Evolutionary conservation across 805 yeast species (phyloP).

Genomic region (Kuraishia piskuri): DNA sequence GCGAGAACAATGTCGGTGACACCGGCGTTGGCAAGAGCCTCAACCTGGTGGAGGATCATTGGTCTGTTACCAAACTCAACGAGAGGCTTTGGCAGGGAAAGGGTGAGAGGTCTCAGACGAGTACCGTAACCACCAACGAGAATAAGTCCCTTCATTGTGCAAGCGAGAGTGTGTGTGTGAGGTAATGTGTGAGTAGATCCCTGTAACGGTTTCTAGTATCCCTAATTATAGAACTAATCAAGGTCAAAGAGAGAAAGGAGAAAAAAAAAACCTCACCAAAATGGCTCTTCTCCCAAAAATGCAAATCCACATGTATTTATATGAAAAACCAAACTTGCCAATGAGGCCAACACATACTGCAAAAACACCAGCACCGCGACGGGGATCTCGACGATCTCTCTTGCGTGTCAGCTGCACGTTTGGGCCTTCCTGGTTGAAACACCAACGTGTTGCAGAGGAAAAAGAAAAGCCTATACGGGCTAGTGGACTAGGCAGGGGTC

Average conservation of each 20-base stretch:
- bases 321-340: not conserved
- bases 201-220: not conserved
- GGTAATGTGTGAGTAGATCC: not conserved
- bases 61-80: constrained; percentile 99
- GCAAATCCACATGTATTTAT: not conserved
- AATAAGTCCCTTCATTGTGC: constrained; percentile 84
- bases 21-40: constrained; percentile 96
- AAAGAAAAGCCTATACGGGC: not conserved
- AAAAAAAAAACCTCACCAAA: not conserved
- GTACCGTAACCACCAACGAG: constrained; percentile 99
- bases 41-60: constrained; percentile 97
- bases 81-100: constrained; percentile 92
- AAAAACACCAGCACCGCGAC: not conserved
- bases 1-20: constrained; percentile 98
- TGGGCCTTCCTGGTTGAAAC: not conserved
- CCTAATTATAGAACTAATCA: not conserved
- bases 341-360: not conserved
- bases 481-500: not conserved
- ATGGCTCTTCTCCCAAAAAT: not conserved
- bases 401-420: not conserved
- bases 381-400: not conserved
- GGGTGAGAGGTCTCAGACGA: constrained; percentile 96
- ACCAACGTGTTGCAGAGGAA: not conserved
- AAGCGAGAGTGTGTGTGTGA: not conserved
- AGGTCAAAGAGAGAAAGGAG: constrained; percentile 1